These are phyloP conservation scores for Acacia pycnantha DNA, from an alignment of 331 rosid species.

Conservation along the genomic window DNA sequence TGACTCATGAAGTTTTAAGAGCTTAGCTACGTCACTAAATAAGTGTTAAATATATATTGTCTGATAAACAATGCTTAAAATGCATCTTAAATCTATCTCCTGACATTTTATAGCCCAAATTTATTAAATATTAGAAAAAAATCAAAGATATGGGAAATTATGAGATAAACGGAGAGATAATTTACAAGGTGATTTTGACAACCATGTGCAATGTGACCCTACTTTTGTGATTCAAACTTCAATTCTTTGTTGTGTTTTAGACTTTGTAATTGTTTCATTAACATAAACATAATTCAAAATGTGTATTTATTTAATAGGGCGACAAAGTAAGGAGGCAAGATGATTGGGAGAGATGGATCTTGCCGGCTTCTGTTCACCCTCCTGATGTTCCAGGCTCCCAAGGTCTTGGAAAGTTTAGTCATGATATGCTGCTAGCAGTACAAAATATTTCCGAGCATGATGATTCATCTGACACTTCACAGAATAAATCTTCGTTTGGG, in stretches of 20 bases:
- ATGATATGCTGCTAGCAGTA: constrained; percentile 46
- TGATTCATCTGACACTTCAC: constrained; percentile 25
- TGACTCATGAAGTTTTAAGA: background rate
- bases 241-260: background rate
- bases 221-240: background rate
- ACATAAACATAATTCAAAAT: background rate
- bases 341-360: constrained; percentile 70
- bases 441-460: constrained; percentile 45
- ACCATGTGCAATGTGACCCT: background rate
- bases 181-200: background rate
- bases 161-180: background rate
- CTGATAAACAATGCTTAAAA: background rate
- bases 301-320: constrained; percentile 47
- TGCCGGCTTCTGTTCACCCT: constrained; percentile 42
- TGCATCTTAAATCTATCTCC: background rate
- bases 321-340: constrained; percentile 66
- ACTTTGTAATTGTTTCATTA: background rate
- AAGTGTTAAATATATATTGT: background rate
- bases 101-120: background rate
- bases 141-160: background rate
- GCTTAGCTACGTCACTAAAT: background rate
- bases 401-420: constrained; percentile 38
- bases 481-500: constrained; percentile 14
- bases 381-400: constrained; percentile 35
- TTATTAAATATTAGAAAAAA: background rate